Evolutionary conservation across 1,284 basidiomycete species (phyloP).

Genomic region (Cryptococcus sp.): DNA sequence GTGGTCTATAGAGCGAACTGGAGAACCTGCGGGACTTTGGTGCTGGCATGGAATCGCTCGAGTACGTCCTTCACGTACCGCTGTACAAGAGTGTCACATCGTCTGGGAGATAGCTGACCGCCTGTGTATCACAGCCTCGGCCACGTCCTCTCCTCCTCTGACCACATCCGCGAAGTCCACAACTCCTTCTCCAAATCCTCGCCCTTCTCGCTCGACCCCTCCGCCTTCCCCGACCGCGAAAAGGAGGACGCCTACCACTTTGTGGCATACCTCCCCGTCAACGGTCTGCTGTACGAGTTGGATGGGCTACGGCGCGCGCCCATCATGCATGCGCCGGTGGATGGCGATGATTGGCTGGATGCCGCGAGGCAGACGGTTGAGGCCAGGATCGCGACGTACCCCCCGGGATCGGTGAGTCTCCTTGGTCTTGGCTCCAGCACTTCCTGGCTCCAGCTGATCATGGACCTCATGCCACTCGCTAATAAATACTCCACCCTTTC

Average conservation of each 20-base stretch:
- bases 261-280: constrained; percentile 78
- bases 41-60: constrained; percentile 73
- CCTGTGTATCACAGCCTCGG: constrained; percentile 60
- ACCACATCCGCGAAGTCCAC: constrained; percentile 77
- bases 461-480: not conserved
- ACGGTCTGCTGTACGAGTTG: constrained; percentile 80
- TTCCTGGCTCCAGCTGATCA: not conserved
- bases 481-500: not conserved
- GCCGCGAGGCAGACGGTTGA: constrained; percentile 79
- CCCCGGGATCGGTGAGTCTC: constrained; percentile 67
- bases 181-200: constrained; percentile 75
- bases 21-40: constrained; percentile 73
- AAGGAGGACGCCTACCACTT: constrained; percentile 93
- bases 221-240: constrained; percentile 53
- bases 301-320: constrained; percentile 78
- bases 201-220: constrained; percentile 75
- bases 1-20: constrained; percentile 55
- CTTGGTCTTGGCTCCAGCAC: not conserved
- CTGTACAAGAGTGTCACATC: too few relatives aligned
- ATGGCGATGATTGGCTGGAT: constrained; percentile 74
- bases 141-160: constrained; percentile 77
- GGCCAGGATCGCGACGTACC: constrained; percentile 79
- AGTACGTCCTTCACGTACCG: constrained; percentile 32
- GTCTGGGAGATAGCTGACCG: not conserved
- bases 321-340: constrained; percentile 66